phyloP scores from a whole-genome alignment of 148 eudicot species.

The Silene uniflora region DNA sequence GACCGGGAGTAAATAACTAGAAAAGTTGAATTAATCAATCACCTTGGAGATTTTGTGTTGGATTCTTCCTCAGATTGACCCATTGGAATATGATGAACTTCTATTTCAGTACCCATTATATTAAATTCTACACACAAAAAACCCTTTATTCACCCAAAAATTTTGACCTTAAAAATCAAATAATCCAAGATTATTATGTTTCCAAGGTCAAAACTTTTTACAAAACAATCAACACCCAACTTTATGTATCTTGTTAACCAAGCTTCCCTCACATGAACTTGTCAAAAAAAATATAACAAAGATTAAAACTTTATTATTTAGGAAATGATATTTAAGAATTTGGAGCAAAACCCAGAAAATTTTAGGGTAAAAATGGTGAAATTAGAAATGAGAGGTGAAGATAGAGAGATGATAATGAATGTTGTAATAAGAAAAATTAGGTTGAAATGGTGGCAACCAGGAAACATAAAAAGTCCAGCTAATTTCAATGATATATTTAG shows the following conservation, averaged over 20 bases:
- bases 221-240: background rate
- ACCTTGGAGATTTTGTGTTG: constrained; percentile 24
- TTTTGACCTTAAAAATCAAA: constrained; percentile 5
- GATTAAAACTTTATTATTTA: background rate
- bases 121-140: background rate
- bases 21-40: background rate
- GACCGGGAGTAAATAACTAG: too few species aligned
- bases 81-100: constrained; percentile 14
- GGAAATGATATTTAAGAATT: background rate
- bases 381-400: background rate
- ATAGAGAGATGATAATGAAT: background rate
- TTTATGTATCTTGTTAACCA: too few species aligned
- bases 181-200: background rate
- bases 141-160: background rate
- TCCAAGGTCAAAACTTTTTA: constrained; percentile 10
- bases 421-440: background rate
- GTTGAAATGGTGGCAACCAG: too few species aligned
- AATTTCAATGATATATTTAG: too few species aligned
- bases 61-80: constrained; percentile 16
- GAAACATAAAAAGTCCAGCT: too few species aligned
- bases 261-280: background rate
- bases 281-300: constrained; percentile 6
- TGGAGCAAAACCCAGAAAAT: constrained; percentile 14
- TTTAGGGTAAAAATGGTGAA: too few species aligned
- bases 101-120: constrained; percentile 22